Conservation (phyloP, 1,139 yeast genomes). For the Suhomyces yuchorum region DNA sequence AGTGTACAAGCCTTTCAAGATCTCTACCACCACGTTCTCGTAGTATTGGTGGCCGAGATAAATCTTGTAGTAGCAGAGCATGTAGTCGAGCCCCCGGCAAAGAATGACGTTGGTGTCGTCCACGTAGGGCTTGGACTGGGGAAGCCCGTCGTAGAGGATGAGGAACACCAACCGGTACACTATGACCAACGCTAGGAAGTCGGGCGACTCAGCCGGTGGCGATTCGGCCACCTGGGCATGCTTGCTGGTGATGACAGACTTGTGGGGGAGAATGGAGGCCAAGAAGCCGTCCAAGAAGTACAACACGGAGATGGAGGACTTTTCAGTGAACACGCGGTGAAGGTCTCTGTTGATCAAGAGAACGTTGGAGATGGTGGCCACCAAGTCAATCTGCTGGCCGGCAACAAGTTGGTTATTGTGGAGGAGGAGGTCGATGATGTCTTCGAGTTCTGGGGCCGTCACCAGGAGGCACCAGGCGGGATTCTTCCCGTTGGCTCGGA, state of each 20-base stretch:
- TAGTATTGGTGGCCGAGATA: slow-evolving; percentile 13
- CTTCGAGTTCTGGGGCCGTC: slow-evolving; percentile 19
- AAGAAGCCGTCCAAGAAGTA: slow-evolving; percentile 20
- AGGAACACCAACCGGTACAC: slow-evolving; percentile 31
- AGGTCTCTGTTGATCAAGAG: slow-evolving; percentile 29
- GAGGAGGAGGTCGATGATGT: slow-evolving; percentile 20
- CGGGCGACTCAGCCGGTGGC: slow-evolving; percentile 3
- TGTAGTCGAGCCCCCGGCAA: slow-evolving; percentile 19
- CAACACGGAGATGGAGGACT: slow-evolving; percentile 21
- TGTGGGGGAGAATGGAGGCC: slow-evolving; percentile 7
- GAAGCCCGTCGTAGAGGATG: slow-evolving; percentile 27
- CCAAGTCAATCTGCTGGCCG: slow-evolving; percentile 21
- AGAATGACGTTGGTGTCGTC: slow-evolving; percentile 19
- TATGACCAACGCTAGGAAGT: slow-evolving; percentile 25
- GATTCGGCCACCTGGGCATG: neutral
- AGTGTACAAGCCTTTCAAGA: slow-evolving; percentile 32
- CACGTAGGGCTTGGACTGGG: slow-evolving; percentile 13
- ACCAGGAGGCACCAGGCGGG: slow-evolving; percentile 26
- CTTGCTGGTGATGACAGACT: neutral
- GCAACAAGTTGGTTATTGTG: slow-evolving; percentile 4
- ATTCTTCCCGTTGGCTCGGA: slow-evolving; percentile 18
- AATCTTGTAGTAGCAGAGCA: slow-evolving; percentile 13
- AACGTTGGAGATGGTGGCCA: slow-evolving; percentile 31
- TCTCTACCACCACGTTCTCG: slow-evolving; percentile 26
- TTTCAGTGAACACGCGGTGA: slow-evolving; percentile 22